phyloP scores from a whole-genome alignment of 2,329 filamentous ascomycete genomes.

The Epichloe scottii region DNA sequence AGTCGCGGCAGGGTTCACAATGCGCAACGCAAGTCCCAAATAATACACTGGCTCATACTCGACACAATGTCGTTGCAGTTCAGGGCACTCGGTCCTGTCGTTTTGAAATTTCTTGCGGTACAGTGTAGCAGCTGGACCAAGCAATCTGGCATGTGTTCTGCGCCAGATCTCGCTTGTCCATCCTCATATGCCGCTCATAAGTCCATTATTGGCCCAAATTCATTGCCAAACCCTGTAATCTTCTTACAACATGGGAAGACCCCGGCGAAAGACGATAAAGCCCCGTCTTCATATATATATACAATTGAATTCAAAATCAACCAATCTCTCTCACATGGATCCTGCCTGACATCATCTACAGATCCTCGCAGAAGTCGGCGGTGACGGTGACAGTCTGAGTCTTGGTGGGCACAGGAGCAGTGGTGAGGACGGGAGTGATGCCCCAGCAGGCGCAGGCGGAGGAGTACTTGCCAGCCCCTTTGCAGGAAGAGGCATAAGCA shows the following conservation, averaged over 20 bases:
- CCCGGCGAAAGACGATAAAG: not conserved
- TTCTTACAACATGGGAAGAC: not conserved
- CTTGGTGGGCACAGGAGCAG: conserved; percentile 25
- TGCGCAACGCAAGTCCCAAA: not conserved
- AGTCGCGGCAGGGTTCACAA: not conserved
- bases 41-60: not conserved
- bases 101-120: not conserved
- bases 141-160: not conserved
- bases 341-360: conserved; percentile 10
- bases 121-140: not conserved
- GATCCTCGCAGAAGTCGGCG: conserved; percentile 28
- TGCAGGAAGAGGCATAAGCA: conserved; percentile 28
- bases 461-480: conserved; percentile 21
- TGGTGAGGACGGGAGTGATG: conserved; percentile 26
- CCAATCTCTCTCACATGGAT: not conserved
- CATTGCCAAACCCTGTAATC: not conserved
- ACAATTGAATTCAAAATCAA: not conserved
- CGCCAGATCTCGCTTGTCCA: not conserved
- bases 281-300: not conserved
- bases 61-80: not conserved
- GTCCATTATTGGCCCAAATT: not conserved
- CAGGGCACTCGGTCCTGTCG: not conserved
- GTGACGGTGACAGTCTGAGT: conserved; percentile 30
- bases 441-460: conserved; percentile 34
- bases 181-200: not conserved